Conservation (phyloP, 2,329 filamentous ascomycete species). For the Xylariaceae sp. region DNA sequence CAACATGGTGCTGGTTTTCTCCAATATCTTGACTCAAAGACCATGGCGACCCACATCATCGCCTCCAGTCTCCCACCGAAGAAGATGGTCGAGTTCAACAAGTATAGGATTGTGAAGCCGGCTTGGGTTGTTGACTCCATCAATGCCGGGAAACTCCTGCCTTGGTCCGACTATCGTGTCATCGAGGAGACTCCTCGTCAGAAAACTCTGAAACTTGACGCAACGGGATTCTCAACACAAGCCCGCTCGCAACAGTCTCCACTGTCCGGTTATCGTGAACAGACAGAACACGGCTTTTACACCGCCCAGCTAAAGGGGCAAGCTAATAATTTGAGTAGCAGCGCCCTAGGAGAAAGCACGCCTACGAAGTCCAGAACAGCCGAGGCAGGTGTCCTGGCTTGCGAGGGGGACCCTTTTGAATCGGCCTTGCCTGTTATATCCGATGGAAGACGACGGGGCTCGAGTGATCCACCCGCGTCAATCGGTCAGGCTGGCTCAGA, state of each 20-base stretch:
- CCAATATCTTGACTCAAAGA: conserved; percentile 93
- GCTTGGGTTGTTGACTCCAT: conserved; percentile 93
- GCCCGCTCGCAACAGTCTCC: conserved; percentile 46
- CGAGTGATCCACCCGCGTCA: not conserved
- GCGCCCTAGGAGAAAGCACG: conserved; percentile 13
- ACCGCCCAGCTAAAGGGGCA: conserved; percentile 57
- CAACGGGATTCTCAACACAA: conserved; percentile 62
- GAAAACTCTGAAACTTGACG: conserved; percentile 61
- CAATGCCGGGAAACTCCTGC: conserved; percentile 69
- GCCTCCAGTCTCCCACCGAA: conserved; percentile 86
- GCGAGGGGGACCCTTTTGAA: conserved; percentile 1
- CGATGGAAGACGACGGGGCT: not conserved
- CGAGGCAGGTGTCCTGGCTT: not conserved
- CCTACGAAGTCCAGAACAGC: conserved; percentile 13
- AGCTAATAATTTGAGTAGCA: conserved; percentile 18
- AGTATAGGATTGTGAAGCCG: conserved; percentile 89
- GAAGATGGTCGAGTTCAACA: conserved; percentile 81
- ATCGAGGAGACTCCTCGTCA: conserved; percentile 80
- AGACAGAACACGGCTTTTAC: conserved; percentile 80
- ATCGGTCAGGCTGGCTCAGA: conserved; percentile 1
- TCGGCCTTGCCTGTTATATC: not conserved
- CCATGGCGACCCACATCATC: conserved; percentile 91
- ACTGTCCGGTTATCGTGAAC: conserved; percentile 66
- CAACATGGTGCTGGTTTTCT: conserved; percentile 90
- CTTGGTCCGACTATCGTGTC: conserved; percentile 81